Percentiles rank a stretch among this genome's conserved stretches.
phyloP scores from a whole-genome alignment of 164 flowering plant genomes.

The Dillenia suffruticosa region DNA sequence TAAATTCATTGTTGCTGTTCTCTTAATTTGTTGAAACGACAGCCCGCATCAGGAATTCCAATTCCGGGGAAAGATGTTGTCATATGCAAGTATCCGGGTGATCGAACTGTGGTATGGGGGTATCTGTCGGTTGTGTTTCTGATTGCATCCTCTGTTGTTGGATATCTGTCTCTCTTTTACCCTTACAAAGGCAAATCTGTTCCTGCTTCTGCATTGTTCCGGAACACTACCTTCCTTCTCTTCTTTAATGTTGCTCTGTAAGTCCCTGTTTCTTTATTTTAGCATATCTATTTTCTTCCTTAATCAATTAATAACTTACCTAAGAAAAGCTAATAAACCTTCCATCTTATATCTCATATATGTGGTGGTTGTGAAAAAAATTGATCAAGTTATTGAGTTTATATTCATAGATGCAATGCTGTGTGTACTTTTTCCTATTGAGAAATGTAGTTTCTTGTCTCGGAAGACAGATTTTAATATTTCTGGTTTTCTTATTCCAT shows the following conservation, averaged over 20 bases:
- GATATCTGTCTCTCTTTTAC: slow-evolving; percentile 48
- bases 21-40: slow-evolving; percentile 5
- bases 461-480: too few relatives aligned
- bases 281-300: not conserved
- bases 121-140: slow-evolving; percentile 40
- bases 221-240: slow-evolving; percentile 42
- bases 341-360: too few relatives aligned
- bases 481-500: too few relatives aligned
- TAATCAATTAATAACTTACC: not conserved
- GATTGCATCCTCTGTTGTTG: slow-evolving; percentile 28
- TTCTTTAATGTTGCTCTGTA: slow-evolving; percentile 73
- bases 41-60: slow-evolving; percentile 58
- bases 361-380: too few relatives aligned
- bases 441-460: too few relatives aligned
- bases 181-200: slow-evolving; percentile 69
- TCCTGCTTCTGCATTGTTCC: slow-evolving; percentile 57
- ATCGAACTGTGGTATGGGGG: slow-evolving; percentile 60
- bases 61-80: slow-evolving; percentile 32
- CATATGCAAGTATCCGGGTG: slow-evolving; percentile 62
- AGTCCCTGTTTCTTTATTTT: slow-evolving; percentile 20
- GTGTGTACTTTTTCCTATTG: too few relatives aligned
- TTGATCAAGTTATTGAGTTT: too few relatives aligned
- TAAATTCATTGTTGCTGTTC: too few relatives aligned
- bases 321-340: too few relatives aligned
- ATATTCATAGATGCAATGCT: too few relatives aligned